phyloP scores from a whole-genome alignment of 1,139 yeast species.

The Blastobotrys persicus region DNA sequence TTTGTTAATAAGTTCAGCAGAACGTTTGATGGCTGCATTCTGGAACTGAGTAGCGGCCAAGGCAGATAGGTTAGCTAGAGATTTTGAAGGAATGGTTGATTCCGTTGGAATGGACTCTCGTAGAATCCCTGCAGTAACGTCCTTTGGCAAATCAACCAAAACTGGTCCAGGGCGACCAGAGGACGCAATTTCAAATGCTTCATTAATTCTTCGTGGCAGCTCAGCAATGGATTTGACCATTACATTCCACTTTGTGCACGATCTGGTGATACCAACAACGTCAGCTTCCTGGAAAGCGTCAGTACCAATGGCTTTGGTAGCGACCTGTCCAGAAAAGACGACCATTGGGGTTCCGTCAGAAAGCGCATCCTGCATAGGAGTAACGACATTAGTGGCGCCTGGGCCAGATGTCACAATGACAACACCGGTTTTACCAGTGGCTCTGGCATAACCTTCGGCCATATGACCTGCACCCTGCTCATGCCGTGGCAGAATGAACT shows the following conservation, averaged over 20 bases:
- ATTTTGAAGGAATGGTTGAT: conserved; percentile 78
- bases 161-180: conserved; percentile 98
- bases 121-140: conserved; percentile 89
- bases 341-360: conserved; percentile 97
- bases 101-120: conserved; percentile 84
- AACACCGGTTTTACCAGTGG: conserved; percentile 96
- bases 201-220: conserved; percentile 91
- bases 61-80: conserved; percentile 68
- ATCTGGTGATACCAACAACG: conserved; percentile 91
- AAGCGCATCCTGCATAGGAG: conserved; percentile 96
- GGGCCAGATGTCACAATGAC: conserved; percentile 98
- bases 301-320: conserved; percentile 92
- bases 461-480: conserved; percentile 99
- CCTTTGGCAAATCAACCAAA: conserved; percentile 94
- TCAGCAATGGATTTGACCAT: conserved; percentile 96
- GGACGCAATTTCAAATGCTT: conserved; percentile 95
- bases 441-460: conserved; percentile 99
- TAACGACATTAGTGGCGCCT: conserved; percentile 95
- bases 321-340: conserved; percentile 97
- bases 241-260: conserved; percentile 98
- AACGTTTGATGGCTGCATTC: conserved; percentile 66
- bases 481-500: conserved; percentile 90
- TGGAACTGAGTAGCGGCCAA: conserved; percentile 76
- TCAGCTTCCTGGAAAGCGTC: conserved; percentile 99
- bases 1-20: conserved; percentile 72